Base-by-base conservation (phyloP, 2,329 filamentous ascomycete species). In the Xylaria sp. region DNA sequence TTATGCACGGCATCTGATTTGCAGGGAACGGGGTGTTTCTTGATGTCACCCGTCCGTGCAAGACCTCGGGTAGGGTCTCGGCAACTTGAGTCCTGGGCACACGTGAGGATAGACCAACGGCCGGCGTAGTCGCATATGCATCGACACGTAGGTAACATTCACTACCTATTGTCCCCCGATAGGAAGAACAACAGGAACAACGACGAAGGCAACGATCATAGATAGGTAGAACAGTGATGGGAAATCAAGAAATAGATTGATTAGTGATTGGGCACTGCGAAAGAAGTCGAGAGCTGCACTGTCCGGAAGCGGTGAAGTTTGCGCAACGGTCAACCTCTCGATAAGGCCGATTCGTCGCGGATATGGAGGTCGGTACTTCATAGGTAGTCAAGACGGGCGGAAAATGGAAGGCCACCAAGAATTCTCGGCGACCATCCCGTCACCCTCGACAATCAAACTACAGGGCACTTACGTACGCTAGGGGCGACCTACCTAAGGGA, bases 31-130 rank as follows among this genome's bases (percentile, higher is more conserved):
- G 37, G 37, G 37, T 8, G 23, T 30, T 30, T 30, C 11, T 42
- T 52, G 55, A 58, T 52, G 58, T 42, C 23, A 30, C 23, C 23
- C 23, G 23, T 5, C 23, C 23, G 23, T 30, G 23, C 23, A 30
- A 30, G 23, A 30, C 23, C 23, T 30, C 23, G 23, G 23, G 23
- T 30, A 4, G 23, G 23, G 23, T 30, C 23, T 30, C 23, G 23
- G 23, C 4, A 30, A 30, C 23, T 5, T 30, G 19, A 48, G 48
- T 11, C 18, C 16, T 8, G 9, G 9, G 19, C 39, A 46, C 30
- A 19, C 35, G 46, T 54, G 46, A 54, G 58, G 51, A 60, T 60
- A 51, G 58, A 48, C 54, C 55, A 42, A 54, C 35, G 16, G 18
- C 3, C 23, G 23, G 23, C 37, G 37, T 42, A 42, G 9, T 10